Conservation (phyloP, 192 early-diverging fungal genomes). For the Obelidium mucronatum region DNA sequence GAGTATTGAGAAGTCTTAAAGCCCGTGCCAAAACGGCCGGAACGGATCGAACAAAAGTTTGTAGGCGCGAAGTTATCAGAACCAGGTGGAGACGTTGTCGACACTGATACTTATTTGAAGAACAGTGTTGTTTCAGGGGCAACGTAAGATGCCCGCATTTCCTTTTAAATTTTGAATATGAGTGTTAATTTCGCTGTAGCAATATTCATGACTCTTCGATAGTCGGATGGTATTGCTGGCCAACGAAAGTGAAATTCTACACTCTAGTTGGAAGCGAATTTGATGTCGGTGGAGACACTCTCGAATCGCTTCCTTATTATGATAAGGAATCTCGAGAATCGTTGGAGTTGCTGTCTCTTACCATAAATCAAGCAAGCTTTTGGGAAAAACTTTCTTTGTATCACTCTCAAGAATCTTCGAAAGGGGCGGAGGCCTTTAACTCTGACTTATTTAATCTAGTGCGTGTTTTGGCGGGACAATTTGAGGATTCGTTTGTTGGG, state of each 20-base stretch:
- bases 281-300: constrained; percentile 1
- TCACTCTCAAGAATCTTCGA: constrained; percentile 66
- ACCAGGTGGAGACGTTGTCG: constrained; percentile 10
- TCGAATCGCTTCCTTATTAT: constrained; percentile 53
- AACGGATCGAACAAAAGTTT: constrained; percentile 20
- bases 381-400: constrained; percentile 74
- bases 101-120: constrained; percentile 54
- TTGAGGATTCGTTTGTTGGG: constrained; percentile 67
- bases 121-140: constrained; percentile 33
- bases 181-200: background rate
- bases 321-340: constrained; percentile 67
- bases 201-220: constrained; percentile 41
- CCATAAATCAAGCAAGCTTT: constrained; percentile 63
- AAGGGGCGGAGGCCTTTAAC: constrained; percentile 61
- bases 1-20: constrained; percentile 75
- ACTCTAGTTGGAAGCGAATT: constrained; percentile 28
- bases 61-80: constrained; percentile 20
- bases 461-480: constrained; percentile 36
- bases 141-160: constrained; percentile 12
- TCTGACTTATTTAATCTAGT: constrained; percentile 69
- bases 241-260: constrained; percentile 65
- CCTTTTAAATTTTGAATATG: background rate
- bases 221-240: constrained; percentile 87
- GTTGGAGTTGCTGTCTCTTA: constrained; percentile 58
- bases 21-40: constrained; percentile 56